phyloP scores from a whole-genome alignment of 73 alveolate genomes.

The Stentor coeruleus region DNA sequence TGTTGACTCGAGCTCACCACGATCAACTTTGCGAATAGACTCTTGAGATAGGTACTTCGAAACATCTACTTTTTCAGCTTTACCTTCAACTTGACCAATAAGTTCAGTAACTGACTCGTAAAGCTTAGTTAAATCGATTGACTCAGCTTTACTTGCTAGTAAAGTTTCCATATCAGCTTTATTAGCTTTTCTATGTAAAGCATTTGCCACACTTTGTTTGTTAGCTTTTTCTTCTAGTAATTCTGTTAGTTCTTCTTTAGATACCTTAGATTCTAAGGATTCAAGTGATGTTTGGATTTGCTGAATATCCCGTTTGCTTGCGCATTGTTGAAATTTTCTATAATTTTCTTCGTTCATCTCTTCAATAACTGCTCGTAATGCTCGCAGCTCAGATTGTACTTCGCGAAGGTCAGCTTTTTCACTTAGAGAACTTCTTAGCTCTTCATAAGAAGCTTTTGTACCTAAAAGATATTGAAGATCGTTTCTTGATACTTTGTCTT shows the following conservation, averaged over 20 bases:
- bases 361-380: slow-evolving; percentile 51
- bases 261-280: not conserved
- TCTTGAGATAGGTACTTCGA: slow-evolving; percentile 44
- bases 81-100: slow-evolving; percentile 24
- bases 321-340: slow-evolving; percentile 53
- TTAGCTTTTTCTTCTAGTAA: slow-evolving; percentile 76
- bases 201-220: slow-evolving; percentile 84
- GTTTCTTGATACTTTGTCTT: slow-evolving; percentile 78
- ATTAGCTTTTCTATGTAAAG: slow-evolving; percentile 90
- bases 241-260: slow-evolving; percentile 68
- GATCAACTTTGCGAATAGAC: slow-evolving; percentile 30
- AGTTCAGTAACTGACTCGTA: slow-evolving; percentile 30
- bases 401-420: slow-evolving; percentile 70
- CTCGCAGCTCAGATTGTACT: slow-evolving; percentile 50
- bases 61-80: slow-evolving; percentile 42
- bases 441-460: slow-evolving; percentile 67
- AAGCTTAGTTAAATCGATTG: slow-evolving; percentile 41
- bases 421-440: slow-evolving; percentile 59
- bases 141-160: slow-evolving; percentile 56
- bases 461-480: slow-evolving; percentile 67
- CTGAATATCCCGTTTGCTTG: slow-evolving; percentile 62
- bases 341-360: slow-evolving; percentile 47
- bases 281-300: slow-evolving; percentile 41
- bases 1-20: slow-evolving; percentile 17
- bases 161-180: slow-evolving; percentile 69